Evolutionary conservation across 2,329 filamentous ascomycete species (phyloP).

Genomic region (Tolypocladium nubicola): DNA sequence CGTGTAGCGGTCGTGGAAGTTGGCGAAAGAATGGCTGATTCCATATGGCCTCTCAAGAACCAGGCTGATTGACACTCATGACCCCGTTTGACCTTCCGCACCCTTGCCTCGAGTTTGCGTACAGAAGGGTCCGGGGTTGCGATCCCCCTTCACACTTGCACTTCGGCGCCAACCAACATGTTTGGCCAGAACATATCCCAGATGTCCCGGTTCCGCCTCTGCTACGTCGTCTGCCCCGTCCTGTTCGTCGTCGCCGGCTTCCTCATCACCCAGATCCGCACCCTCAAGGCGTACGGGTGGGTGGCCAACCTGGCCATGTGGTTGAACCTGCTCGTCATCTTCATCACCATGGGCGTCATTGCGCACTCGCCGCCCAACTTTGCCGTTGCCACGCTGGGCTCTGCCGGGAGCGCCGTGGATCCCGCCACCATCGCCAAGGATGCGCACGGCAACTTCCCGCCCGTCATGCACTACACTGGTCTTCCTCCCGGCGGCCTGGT

Average conservation of each 20-base stretch:
- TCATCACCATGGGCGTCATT: constrained; percentile 44
- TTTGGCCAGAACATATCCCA: constrained; percentile 43
- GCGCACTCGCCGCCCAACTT: constrained; percentile 36
- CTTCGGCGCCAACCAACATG: background rate
- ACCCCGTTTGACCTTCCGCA: background rate
- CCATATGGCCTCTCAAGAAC: too few species aligned
- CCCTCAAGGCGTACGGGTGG: constrained; percentile 42
- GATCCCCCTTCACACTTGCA: background rate
- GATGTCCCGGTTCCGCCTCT: constrained; percentile 35
- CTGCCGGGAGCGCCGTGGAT: constrained; percentile 17
- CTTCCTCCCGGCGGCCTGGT: constrained; percentile 24
- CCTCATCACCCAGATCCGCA: constrained; percentile 43
- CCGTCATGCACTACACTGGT: constrained; percentile 28
- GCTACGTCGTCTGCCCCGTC: constrained; percentile 40
- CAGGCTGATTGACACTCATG: too few species aligned
- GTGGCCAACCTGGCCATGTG: constrained; percentile 45
- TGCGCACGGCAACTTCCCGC: constrained; percentile 21
- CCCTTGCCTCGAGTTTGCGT: background rate
- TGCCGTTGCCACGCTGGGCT: constrained; percentile 11
- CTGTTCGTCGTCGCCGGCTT: constrained; percentile 40
- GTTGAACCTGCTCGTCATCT: constrained; percentile 42
- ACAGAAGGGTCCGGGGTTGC: background rate
- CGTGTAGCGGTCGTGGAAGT: too few species aligned
- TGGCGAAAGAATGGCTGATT: too few species aligned
- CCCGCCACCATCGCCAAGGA: constrained; percentile 14